Conservation (phyloP, 345 rosid species). For the Durio zibethinus region DNA sequence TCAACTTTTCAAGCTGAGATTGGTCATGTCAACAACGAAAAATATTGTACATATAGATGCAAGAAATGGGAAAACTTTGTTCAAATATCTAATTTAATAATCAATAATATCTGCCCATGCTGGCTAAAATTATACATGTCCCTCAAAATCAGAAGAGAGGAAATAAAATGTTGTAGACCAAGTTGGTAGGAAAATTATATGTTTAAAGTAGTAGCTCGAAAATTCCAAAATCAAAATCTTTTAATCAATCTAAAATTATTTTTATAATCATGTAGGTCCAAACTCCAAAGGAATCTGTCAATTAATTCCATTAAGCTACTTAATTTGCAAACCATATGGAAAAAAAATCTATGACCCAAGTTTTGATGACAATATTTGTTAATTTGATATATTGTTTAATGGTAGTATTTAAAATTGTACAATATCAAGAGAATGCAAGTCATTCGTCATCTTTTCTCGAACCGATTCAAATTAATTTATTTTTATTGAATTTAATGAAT, state of each 20-base stretch:
- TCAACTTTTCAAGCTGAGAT: too few relatives aligned
- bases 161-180: not conserved
- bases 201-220: not conserved
- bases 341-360: not conserved
- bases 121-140: not conserved
- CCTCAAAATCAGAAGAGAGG: not conserved
- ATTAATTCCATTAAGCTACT: not conserved
- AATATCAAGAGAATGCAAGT: too few relatives aligned
- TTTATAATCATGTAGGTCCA: not conserved
- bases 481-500: too few relatives aligned
- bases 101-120: not conserved
- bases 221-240: constrained; percentile 17
- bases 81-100: too few relatives aligned
- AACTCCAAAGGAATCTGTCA: not conserved
- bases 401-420: too few relatives aligned
- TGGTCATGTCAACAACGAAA: too few relatives aligned
- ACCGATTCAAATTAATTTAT: too few relatives aligned
- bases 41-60: too few relatives aligned
- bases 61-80: too few relatives aligned
- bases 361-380: not conserved
- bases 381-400: not conserved
- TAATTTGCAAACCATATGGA: not conserved
- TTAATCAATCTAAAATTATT: constrained; percentile 3
- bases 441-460: too few relatives aligned
- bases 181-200: not conserved